These are phyloP conservation scores for Hirschfeldia incana DNA, from an alignment of 345 rosid species.

Conservation along the genomic window DNA sequence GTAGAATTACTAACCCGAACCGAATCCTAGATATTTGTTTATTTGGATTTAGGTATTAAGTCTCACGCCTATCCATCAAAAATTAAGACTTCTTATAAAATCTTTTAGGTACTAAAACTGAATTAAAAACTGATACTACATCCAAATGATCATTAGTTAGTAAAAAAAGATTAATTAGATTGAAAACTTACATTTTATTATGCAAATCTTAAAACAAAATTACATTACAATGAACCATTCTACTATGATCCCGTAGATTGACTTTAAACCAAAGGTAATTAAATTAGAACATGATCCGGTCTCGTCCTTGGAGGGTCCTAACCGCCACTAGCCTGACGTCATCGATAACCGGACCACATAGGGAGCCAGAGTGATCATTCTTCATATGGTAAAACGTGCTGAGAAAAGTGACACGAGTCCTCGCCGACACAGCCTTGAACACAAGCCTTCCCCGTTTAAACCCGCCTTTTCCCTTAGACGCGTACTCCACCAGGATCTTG, in stretches of 20 bases:
- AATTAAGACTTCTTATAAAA: too few species aligned
- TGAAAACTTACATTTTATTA: too few species aligned
- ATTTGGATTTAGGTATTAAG: too few species aligned
- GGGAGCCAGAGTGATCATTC: slow-evolving; percentile 65
- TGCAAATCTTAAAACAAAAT: not conserved
- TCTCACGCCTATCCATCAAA: too few species aligned
- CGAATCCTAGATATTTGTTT: too few species aligned
- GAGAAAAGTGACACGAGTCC: slow-evolving; percentile 59
- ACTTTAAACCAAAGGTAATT: not conserved
- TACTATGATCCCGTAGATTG: too few species aligned
- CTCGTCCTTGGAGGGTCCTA: slow-evolving; percentile 30
- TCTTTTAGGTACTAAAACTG: too few species aligned
- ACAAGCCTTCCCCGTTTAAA: slow-evolving; percentile 45
- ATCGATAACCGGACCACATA: slow-evolving; percentile 81
- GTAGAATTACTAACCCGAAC: too few species aligned
- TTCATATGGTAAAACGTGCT: slow-evolving; percentile 68
- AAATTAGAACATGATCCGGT: too few species aligned
- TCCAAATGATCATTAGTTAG: too few species aligned
- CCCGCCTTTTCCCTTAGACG: slow-evolving; percentile 69
- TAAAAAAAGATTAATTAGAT: too few species aligned
- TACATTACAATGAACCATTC: not conserved
- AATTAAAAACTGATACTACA: too few species aligned
- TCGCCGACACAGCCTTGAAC: slow-evolving; percentile 53
- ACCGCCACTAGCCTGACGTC: slow-evolving; percentile 55
- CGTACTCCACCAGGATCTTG: slow-evolving; percentile 47